phyloP scores from a whole-genome alignment of 164 flowering plant species.

The Magnolia changhungtana region DNA sequence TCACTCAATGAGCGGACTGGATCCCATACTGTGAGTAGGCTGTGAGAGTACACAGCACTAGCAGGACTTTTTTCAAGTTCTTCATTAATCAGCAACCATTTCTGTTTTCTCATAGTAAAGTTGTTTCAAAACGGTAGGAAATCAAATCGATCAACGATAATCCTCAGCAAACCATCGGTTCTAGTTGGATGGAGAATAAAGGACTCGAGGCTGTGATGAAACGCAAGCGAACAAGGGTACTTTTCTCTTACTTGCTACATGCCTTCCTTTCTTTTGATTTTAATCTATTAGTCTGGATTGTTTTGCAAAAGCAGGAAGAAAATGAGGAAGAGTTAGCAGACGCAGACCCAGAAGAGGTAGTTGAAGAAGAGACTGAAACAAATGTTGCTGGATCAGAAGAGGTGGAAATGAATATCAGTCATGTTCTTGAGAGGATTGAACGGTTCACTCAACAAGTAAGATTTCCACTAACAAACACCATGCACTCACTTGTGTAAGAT shows the following conservation, averaged over 20 bases:
- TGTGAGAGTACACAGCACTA: too few relatives aligned
- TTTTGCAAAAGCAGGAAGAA: not conserved
- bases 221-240: conserved; percentile 6
- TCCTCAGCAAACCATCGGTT: not conserved
- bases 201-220: conserved; percentile 1
- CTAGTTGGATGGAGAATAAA: not conserved
- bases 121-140: not conserved
- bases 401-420: conserved; percentile 50
- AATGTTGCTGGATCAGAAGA: conserved; percentile 58
- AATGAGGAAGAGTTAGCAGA: conserved; percentile 30
- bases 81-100: too few relatives aligned
- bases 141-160: not conserved
- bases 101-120: too few relatives aligned
- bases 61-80: too few relatives aligned
- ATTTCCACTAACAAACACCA: not conserved
- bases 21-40: too few relatives aligned
- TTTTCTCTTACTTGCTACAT: not conserved
- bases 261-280: not conserved
- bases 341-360: conserved; percentile 15
- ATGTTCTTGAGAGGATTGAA: conserved; percentile 65
- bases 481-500: not conserved
- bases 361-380: conserved; percentile 40
- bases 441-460: conserved; percentile 66
- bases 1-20: too few relatives aligned
- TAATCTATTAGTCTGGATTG: not conserved